Conservation (phyloP, 345 rosid species). For the Pugionium dolabratum region DNA sequence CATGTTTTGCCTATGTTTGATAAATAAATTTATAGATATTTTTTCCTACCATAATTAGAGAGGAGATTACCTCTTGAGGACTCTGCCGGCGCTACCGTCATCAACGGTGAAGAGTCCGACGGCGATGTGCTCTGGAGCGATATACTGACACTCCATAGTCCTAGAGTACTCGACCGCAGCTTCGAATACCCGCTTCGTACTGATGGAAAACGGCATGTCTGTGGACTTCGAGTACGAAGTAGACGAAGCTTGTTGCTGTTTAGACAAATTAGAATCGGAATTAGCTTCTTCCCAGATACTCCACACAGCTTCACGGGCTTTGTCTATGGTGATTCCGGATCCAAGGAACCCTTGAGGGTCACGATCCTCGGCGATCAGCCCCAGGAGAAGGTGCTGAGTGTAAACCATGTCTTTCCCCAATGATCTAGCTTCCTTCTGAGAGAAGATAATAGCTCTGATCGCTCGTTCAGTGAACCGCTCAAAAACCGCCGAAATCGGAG, state of each 20-base stretch:
- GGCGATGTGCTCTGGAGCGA: conserved; percentile 91
- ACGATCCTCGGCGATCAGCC: conserved; percentile 75
- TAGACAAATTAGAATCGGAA: conserved; percentile 18
- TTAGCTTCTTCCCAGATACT: conserved; percentile 57
- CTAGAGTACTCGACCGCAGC: conserved; percentile 95
- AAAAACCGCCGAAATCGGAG: conserved; percentile 68
- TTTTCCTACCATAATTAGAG: no score
- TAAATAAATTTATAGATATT: background rate
- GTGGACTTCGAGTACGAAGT: conserved; percentile 45
- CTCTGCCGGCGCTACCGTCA: conserved; percentile 82
- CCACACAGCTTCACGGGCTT: conserved; percentile 71
- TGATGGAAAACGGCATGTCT: conserved; percentile 71
- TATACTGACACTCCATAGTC: conserved; percentile 76
- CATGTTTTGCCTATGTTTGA: background rate
- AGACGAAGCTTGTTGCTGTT: conserved; percentile 34
- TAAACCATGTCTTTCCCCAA: conserved; percentile 84
- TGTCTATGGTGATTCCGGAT: conserved; percentile 63
- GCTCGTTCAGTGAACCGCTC: conserved; percentile 82
- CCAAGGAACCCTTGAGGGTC: conserved; percentile 85
- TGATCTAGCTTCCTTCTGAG: conserved; percentile 78
- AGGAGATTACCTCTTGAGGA: conserved; percentile 63
- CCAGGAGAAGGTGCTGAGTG: conserved; percentile 77
- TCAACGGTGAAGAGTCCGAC: conserved; percentile 86
- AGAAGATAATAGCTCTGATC: conserved; percentile 71
- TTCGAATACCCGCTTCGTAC: conserved; percentile 87